Base-by-base conservation (phyloP, 2,329 filamentous ascomycete genomes). In the Rhynchosporium agropyri region DNA sequence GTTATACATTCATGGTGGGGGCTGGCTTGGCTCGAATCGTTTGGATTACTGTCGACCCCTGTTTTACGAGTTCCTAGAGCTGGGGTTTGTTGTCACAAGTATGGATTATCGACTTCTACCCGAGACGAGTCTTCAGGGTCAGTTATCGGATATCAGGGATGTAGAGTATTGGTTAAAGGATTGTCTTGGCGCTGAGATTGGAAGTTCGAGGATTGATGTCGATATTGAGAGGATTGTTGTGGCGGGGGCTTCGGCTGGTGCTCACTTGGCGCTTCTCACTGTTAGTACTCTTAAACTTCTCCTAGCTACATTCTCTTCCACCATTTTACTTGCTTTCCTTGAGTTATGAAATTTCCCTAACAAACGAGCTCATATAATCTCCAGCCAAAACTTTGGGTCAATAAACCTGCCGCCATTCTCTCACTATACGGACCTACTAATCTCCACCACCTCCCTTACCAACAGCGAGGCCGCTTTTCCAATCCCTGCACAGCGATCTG, bases 51-150 rank as follows among this genome's bases (percentile, higher is more conserved):
- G 58, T 13, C 63, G 65, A 8, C 63, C 66, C 4, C 42, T 68
- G 3, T 66, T 68, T 55, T 40, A 64, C 12, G 50, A 64, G 15
- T 67, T 69, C 45, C 53, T 68, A 1, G 13, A 46, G 8, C 43
- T 62, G 5, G 64, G 65, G 10, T 69, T 69, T 26, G 61, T 69
- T 1, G 58, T 68, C 15, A 42, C 57, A 4, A 62, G 63, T 2
- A 68, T 67, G 60, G 68, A 69, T 38, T 69, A 69, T 43, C 58
- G 68, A 7, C 62, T 69, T 0, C 31, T 65, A 4, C 68, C 66
- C 1, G 68, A 69, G 43, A 65, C 61, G 10, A 56, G n/a, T 15
- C 61, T 68, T 13, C 28, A 56, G 1, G 60, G 58, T 9, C 66
- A 67, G 36, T 31, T 63, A 31, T 60, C 64, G 1, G 68, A 69